These are phyloP conservation scores for Chrysanthemum makinoi DNA, from an alignment of 129 eudicot species.

Conservation along the genomic window DNA sequence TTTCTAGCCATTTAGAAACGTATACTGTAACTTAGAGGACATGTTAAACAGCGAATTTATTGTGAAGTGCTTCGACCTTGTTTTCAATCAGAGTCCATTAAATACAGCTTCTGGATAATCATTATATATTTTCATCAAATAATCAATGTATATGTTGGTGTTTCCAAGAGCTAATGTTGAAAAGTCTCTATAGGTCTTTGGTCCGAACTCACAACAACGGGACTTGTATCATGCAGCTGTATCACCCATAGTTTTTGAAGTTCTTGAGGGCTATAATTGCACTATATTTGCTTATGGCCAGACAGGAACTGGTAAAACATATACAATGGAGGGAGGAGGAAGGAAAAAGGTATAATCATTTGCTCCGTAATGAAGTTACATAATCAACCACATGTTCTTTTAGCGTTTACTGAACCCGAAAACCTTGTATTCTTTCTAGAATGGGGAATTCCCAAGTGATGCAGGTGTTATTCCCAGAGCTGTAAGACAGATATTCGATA, in stretches of 20 bases:
- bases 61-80: too few relatives aligned
- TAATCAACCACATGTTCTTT: background rate
- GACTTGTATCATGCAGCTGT: conserved; percentile 75
- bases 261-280: conserved; percentile 86
- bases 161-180: conserved; percentile 8
- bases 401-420: background rate
- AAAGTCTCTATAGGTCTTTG: conserved; percentile 52
- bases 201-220: conserved; percentile 70
- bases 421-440: conserved; percentile 32
- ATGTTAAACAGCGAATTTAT: too few relatives aligned
- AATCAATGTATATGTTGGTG: background rate
- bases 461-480: conserved; percentile 94
- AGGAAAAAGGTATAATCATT: background rate
- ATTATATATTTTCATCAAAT: background rate
- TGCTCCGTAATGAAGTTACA: background rate
- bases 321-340: conserved; percentile 4
- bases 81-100: too few relatives aligned
- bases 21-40: too few relatives aligned
- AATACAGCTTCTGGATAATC: too few relatives aligned
- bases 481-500: conserved; percentile 69
- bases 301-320: conserved; percentile 3
- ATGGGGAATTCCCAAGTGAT: conserved; percentile 85
- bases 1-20: too few relatives aligned
- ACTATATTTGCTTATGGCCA: conserved; percentile 30
- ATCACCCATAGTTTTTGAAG: conserved; percentile 79